Evolutionary conservation across 2,329 filamentous ascomycete species (phyloP), one percentile per base, ranked within the genome.

Genomic region (Fusarium foetens): DNA sequence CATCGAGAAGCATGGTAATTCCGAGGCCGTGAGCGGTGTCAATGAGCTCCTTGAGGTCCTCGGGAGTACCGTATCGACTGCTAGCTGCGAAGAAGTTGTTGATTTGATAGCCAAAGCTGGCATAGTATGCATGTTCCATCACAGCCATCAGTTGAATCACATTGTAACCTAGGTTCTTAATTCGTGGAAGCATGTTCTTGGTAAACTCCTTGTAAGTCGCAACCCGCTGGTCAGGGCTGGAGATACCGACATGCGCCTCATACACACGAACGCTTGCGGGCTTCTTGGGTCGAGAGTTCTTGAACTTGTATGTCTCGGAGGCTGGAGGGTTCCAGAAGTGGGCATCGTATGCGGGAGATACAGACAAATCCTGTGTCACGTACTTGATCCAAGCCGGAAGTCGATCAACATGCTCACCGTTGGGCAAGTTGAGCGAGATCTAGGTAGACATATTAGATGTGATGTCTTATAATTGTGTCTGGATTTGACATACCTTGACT

Each of bases 51-150:
- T 97, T 99, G 75, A 99, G 86, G 41, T 98, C 96, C 79, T 99
- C 96, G 0, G 96, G 96, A 2, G 91, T 89, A 45, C 96, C 96
- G 79, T 97, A 99, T 70, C 96, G 91, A 81, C 95, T 98, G 82
- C 95, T 98, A 17, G 95, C 95, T 33, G 96, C 96, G 78, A 98
- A 99, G 86, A 99, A 99, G 83, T 93, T 98, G 86, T 98, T 99
- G 84, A 99, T 90, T 83, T 99, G 96, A 82, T 99, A 99, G 51
- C 96, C 96, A 78, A 99, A 99, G 79, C 95, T 98, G 77, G 96
- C 96, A 81, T 99, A 99, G 86, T 99, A 99, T 54, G 96, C 96
- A 83, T 99, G 96, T 81, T 99, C 96, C 95, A 99, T 99, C 79
- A 99, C 88, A 49, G 96, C 96, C 96, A 99, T 99, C 72, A 99